Conservation (phyloP, 805 yeast species). For the Ogataea zsoltii region DNA sequence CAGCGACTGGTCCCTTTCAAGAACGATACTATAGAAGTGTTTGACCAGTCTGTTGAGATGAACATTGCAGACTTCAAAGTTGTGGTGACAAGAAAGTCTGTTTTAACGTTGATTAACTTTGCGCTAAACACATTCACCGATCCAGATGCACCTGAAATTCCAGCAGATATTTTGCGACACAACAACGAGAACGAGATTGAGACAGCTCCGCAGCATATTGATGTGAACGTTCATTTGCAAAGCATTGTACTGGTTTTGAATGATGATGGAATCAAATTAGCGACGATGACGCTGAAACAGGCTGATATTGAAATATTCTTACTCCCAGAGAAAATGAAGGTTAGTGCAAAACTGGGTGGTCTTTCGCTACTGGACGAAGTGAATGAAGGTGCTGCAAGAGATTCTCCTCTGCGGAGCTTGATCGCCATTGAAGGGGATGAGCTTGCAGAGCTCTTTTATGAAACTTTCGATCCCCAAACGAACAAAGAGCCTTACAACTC, state of each 20-base stretch:
- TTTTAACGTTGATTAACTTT: conserved; percentile 77
- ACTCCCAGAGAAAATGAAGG: conserved; percentile 75
- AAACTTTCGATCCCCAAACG: conserved; percentile 66
- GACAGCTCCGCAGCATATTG: conserved; percentile 71
- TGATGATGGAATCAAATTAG: conserved; percentile 81
- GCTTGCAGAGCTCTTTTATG: conserved; percentile 79
- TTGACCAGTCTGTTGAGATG: conserved; percentile 74
- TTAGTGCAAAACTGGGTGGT: conserved; percentile 74
- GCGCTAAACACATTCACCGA: conserved; percentile 84
- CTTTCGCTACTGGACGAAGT: conserved; percentile 76
- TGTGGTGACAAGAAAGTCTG: conserved; percentile 73
- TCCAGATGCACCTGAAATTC: conserved; percentile 68
- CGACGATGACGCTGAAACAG: conserved; percentile 72
- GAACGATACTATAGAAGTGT: conserved; percentile 58
- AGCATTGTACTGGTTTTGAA: conserved; percentile 74
- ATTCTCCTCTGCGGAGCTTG: conserved; percentile 61
- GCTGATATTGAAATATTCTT: conserved; percentile 68
- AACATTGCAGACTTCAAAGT: conserved; percentile 76
- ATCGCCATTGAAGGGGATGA: conserved; percentile 77
- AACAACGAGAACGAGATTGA: conserved; percentile 57
- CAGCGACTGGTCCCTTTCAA: conserved; percentile 61
- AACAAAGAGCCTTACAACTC: conserved; percentile 55
- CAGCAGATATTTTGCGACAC: conserved; percentile 71
- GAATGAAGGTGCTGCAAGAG: conserved; percentile 58
- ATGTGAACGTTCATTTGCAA: conserved; percentile 65